Evolutionary conservation across 1,284 basidiomycete genomes (phyloP).

Genomic region (Taiwanofungus camphoratus): DNA sequence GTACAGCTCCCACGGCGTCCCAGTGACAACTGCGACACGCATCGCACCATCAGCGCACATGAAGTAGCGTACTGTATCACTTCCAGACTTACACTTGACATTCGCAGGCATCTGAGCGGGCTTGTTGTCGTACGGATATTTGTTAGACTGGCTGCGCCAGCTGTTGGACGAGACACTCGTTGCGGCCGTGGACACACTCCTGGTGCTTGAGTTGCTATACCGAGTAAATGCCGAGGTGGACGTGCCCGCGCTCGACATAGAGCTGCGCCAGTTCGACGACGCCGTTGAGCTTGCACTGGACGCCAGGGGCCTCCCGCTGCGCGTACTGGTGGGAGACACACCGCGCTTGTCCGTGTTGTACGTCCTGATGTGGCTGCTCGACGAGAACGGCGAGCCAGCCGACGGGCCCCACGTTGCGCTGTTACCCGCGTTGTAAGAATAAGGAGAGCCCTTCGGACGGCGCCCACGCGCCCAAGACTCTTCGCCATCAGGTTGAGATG

Average conservation of each 20-base stretch:
- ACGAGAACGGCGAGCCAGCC: slow-evolving; percentile 14
- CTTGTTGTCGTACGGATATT: slow-evolving; percentile 19
- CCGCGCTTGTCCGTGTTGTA: slow-evolving; percentile 29
- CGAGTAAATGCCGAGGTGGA: slow-evolving; percentile 63
- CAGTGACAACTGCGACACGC: slow-evolving; percentile 54
- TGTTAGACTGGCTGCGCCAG: slow-evolving; percentile 47
- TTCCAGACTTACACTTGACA: slow-evolving; percentile 62
- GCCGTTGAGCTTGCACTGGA: slow-evolving; percentile 55
- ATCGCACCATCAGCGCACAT: slow-evolving; percentile 3
- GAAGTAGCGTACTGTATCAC: slow-evolving; percentile 10
- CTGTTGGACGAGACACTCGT: slow-evolving; percentile 67
- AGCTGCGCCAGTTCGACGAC: slow-evolving; percentile 71
- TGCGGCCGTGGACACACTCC: slow-evolving; percentile 70
- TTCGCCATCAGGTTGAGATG: slow-evolving; percentile 19
- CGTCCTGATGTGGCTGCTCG: slow-evolving; percentile 12
- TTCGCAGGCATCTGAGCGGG: slow-evolving; percentile 48
- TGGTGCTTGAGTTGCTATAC: slow-evolving; percentile 69
- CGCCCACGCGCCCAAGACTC: slow-evolving; percentile 21
- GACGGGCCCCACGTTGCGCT: slow-evolving; percentile 29
- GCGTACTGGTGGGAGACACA: slow-evolving; percentile 50
- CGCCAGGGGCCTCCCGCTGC: slow-evolving; percentile 43
- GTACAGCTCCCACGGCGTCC: slow-evolving; percentile 67
- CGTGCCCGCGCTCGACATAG: slow-evolving; percentile 63
- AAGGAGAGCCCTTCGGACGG: slow-evolving; percentile 21
- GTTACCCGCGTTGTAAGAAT: slow-evolving; percentile 16